Evolutionary conservation across 2,329 filamentous ascomycete species (phyloP).

Genomic region (Colletotrichum sp.): DNA sequence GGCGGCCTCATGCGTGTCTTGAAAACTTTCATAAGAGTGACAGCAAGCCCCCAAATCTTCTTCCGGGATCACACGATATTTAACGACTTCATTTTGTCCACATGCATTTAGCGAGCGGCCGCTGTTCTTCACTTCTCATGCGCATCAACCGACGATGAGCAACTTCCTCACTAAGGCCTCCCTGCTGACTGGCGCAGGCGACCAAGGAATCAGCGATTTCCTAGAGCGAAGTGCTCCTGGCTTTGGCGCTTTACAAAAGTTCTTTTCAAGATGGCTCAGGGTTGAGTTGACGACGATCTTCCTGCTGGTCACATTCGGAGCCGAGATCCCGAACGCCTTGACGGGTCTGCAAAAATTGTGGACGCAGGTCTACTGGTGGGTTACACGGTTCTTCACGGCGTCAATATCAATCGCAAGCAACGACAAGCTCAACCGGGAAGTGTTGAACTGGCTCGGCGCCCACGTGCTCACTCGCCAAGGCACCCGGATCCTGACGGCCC

Average conservation of each 20-base stretch:
- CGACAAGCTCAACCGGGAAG: constrained; percentile 41
- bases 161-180: constrained; percentile 10
- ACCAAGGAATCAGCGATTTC: neutral
- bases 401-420: constrained; percentile 39
- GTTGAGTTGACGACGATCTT: constrained; percentile 37
- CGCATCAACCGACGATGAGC: neutral
- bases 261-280: constrained; percentile 37
- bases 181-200: neutral
- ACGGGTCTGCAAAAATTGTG: constrained; percentile 31
- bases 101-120: neutral
- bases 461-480: constrained; percentile 33
- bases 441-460: constrained; percentile 41
- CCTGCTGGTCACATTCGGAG: constrained; percentile 36
- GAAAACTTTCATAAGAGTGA: neutral
- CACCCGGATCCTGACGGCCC: constrained; percentile 37
- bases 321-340: constrained; percentile 34
- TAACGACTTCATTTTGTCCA: neutral
- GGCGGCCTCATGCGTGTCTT: neutral
- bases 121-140: neutral
- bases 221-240: constrained; percentile 4
- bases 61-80: neutral
- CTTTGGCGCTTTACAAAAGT: constrained; percentile 31
- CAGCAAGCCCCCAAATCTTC: neutral
- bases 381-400: constrained; percentile 39
- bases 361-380: constrained; percentile 37